Evolutionary conservation across 306 rosid species (phyloP).

Genomic region (Dicorynia guianensis): DNA sequence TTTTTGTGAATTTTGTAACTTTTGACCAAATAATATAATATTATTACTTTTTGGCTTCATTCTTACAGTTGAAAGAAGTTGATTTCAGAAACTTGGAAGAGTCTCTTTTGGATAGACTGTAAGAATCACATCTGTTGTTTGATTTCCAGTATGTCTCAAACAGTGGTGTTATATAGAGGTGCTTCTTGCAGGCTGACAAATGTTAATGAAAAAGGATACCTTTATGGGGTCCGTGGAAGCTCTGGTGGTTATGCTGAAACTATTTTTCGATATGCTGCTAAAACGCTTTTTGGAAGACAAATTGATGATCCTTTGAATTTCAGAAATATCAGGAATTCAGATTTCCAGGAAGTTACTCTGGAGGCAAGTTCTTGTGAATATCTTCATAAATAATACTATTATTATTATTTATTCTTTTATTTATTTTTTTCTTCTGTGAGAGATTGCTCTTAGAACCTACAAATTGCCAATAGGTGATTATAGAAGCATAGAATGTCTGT

Average conservation of each 20-base stretch:
- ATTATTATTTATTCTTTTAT: neutral
- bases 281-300: conserved; percentile 75
- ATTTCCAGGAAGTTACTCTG: conserved; percentile 84
- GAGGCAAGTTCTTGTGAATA: conserved; percentile 63
- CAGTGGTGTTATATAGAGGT: conserved; percentile 7
- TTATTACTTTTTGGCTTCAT: conserved; percentile 29
- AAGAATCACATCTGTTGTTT: conserved; percentile 37
- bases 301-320: conserved; percentile 78
- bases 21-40: conserved; percentile 17
- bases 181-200: conserved; percentile 72
- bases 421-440: conserved; percentile 20
- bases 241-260: conserved; percentile 96
- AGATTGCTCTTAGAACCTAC: conserved; percentile 29
- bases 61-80: conserved; percentile 74
- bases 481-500: conserved; percentile 19
- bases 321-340: conserved; percentile 72
- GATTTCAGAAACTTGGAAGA: conserved; percentile 77
- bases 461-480: conserved; percentile 14
- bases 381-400: neutral
- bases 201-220: conserved; percentile 70
- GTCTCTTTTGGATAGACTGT: conserved; percentile 79
- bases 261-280: conserved; percentile 77
- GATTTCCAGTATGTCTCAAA: conserved; percentile 22
- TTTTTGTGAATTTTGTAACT: conserved; percentile 23
- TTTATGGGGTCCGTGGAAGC: conserved; percentile 85